Evolutionary conservation across 2,329 filamentous ascomycete genomes (phyloP), one percentile per base, ranked within the genome.

Genomic region (Trichoderma lentiforme): DNA sequence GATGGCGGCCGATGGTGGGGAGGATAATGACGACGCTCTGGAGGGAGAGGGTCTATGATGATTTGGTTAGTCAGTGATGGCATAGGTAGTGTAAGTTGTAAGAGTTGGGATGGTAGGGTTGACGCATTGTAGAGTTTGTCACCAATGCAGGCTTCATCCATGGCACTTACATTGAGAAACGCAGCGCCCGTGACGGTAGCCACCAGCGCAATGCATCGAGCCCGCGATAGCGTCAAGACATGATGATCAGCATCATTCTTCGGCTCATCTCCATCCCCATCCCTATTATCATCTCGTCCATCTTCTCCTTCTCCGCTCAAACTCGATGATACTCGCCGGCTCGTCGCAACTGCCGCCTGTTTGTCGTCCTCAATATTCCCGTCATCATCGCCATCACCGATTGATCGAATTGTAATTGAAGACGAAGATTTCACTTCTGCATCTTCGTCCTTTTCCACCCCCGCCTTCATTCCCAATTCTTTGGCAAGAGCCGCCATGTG

Each of bases 11-110:
- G 39, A 91, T 90, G n/a, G 85, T 86, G 0, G 89, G 89, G 18
- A 91, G 77, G 64, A 90, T 87, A 73, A 91, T 90, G 72, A 91
- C 87, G 4, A 88, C 85, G 2, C 86, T 83, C 77, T 91, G 89
- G 3, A 85, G 83, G 2, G 86, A 87, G 62, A 90, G 81, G 2
- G 86, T 89, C 88, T 87, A 72, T 43, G 5, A 14, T 39, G 6
- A 14, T 21, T 4, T 36, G 5, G 11, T 51, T 14, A 14, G 60
- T 73, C 51, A 36, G 2, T 34, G 15, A 12, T 30, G 3, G 3
- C 8, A 21, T 30, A n/a, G 2, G 2, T 11, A 12, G 28, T 34
- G 28, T 15, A 36, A 15, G 34, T 6, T 36, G 12, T 21, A 15
- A 36, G 34, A 36, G 34, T 15, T 14, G 34, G 0, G 34, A 14